phyloP scores from a whole-genome alignment of 78 protist genomes.

The Dictyostelium intermedium region DNA sequence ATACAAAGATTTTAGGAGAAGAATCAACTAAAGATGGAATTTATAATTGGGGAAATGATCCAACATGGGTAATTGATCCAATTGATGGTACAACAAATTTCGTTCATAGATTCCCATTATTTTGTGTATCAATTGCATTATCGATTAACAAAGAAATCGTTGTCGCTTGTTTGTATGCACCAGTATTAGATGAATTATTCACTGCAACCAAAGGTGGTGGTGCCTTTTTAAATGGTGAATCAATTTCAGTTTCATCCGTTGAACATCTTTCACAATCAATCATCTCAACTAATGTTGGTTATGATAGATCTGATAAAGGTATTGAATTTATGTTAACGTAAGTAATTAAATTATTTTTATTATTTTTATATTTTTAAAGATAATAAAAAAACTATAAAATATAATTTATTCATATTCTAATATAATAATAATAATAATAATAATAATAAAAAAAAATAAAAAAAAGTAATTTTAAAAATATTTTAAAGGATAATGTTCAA shows the following conservation, averaged over 20 bases:
- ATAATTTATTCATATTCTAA: too few relatives aligned
- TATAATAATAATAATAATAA: too few relatives aligned
- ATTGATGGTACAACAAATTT: conserved; percentile 95
- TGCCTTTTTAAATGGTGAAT: conserved; percentile 74
- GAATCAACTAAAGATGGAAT: conserved; percentile 74
- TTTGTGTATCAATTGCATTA: conserved; percentile 80
- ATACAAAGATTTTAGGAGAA: conserved; percentile 65
- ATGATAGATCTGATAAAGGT: conserved; percentile 63
- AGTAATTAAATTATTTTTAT: too few relatives aligned
- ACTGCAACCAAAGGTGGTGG: conserved; percentile 77
- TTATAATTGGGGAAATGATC: conserved; percentile 68
- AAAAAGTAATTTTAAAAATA: conserved; percentile 42
- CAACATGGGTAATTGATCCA: conserved; percentile 94
- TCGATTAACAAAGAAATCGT: conserved; percentile 34
- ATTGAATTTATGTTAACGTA: conserved; percentile 76
- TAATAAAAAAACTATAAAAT: background rate
- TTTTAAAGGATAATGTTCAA: conserved; percentile 76
- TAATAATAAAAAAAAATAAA: background rate
- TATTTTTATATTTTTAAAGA: background rate
- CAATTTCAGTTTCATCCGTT: conserved; percentile 10
- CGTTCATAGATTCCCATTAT: conserved; percentile 84
- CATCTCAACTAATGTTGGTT: conserved; percentile 74
- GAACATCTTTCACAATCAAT: conserved; percentile 46
- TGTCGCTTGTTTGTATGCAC: conserved; percentile 74
- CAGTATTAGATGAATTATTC: conserved; percentile 79